phyloP scores from a whole-genome alignment of 164 flowering plant genomes.

The Protea cynaroides region DNA sequence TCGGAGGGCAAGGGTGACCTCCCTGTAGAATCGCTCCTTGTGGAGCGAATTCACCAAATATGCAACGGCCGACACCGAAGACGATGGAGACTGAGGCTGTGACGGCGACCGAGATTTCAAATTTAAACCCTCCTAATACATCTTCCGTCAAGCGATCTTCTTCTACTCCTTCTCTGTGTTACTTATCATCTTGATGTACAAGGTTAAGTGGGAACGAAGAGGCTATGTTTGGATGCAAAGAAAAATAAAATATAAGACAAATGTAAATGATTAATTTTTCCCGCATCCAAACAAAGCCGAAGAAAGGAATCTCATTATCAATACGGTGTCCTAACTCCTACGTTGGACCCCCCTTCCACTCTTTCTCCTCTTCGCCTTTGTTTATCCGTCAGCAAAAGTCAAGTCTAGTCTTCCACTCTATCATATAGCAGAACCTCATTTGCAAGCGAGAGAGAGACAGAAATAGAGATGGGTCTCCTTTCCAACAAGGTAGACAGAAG shows the following conservation, averaged over 20 bases:
- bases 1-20: slow-evolving; percentile 82
- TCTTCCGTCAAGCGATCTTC: slow-evolving; percentile 11
- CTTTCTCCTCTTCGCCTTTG: no score
- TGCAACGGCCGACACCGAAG: slow-evolving; percentile 31
- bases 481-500: slow-evolving; percentile 64
- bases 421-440: not conserved
- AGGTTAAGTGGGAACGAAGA: no score
- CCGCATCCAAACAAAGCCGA: no score
- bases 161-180: not conserved
- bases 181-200: no score
- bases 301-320: no score
- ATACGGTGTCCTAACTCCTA: no score
- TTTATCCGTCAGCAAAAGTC: no score
- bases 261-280: no score
- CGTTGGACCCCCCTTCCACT: no score
- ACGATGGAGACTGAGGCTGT: not conserved
- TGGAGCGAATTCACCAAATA: slow-evolving; percentile 63
- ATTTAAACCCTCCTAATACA: slow-evolving; percentile 43
- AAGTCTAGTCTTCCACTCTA: no score
- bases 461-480: slow-evolving; percentile 63
- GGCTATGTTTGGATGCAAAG: no score
- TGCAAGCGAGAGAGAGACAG: slow-evolving; percentile 3
- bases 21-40: slow-evolving; percentile 60
- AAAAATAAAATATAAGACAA: no score
- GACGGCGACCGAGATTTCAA: slow-evolving; percentile 12